Base-by-base conservation (phyloP, 768 basidiomycete genomes). In the Melanogaster broomeanus region DNA sequence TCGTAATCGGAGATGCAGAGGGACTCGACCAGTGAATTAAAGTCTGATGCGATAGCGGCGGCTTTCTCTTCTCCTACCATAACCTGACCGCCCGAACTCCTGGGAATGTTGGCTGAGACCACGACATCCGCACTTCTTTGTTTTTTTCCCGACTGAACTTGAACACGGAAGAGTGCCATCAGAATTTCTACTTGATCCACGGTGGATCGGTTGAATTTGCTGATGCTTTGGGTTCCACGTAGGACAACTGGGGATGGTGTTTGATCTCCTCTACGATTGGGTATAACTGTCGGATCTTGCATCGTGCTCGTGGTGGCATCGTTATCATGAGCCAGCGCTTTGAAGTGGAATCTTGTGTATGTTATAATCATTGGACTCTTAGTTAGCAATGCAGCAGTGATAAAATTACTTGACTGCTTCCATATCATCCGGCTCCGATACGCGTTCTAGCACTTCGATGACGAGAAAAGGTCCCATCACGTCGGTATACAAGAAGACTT, bases 261-360 rank as follows among this genome's bases (percentile, higher is more conserved):
- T 10, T 61, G 53, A 58, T 79, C 80, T 24, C 71, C 71, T 58
- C 71, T 64, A 58, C 71, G 65, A 61, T 81, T 76, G 47, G 66
- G 62, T 30, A 77, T 55, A 3, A 73, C 61, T n/a, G 55, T 51
- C 24, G 83, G 67, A 3, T 63, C 65, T 18, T 76, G 52, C 18
- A 93, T 76, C 21, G 53, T 64, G 10, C 74, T 71, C 10, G 77
- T 76, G 37, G 69, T 57, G 6, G 96, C 91, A 21, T 79, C 74
- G 64, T 97, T 98, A 72, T 98, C 97, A 61, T 96, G 84, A 12
- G 94, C 95, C 39, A 98, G 71, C 1, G 93, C 87, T 47, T 84
- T 79, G 57, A 97, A 97, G 72, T 97, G 95, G 61, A 87, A 93
- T 68, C 96, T 99, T 69, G 28, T n/a, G n/a, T n/a, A n/a, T n/a